phyloP scores from a whole-genome alignment of 305 asterid species.

The Striga hermonthica region DNA sequence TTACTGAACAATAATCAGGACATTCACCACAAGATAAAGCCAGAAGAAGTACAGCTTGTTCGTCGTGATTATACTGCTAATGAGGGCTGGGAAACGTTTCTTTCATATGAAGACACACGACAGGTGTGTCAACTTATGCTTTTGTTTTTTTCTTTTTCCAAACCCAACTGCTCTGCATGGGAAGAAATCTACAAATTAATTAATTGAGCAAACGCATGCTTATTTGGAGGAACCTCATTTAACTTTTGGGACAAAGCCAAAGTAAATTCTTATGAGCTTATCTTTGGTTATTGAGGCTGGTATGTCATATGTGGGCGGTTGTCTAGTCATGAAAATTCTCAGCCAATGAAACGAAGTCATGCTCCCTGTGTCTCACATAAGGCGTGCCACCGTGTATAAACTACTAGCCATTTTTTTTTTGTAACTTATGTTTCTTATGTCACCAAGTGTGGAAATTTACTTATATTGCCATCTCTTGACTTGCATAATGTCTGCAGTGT shows the following conservation, averaged over 20 bases:
- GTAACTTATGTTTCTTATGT: no score
- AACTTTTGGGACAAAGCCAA: not conserved
- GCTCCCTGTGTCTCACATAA: not conserved
- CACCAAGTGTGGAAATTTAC: no score
- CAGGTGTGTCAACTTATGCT: conserved; percentile 53
- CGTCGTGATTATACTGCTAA: conserved; percentile 97
- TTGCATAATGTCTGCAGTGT: no score
- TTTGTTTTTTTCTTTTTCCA: not conserved
- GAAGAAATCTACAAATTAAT: not conserved
- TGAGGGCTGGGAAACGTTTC: conserved; percentile 98
- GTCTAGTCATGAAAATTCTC: not conserved
- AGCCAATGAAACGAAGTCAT: not conserved
- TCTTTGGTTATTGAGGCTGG: not conserved
- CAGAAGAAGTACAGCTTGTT: conserved; percentile 95
- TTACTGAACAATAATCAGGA: conserved; percentile 48
- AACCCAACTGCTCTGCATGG: not conserved
- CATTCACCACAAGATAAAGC: conserved; percentile 85
- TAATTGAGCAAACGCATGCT: not conserved
- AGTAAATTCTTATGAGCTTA: not conserved
- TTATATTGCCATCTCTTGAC: no score
- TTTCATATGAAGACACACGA: conserved; percentile 90
- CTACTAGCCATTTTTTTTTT: no score
- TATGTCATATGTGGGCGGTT: not conserved
- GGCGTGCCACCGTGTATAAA: no score
- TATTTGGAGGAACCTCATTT: not conserved